A percentile compares a stretch with the other conserved stretches of the same genome.
Evolutionary conservation across 805 yeast genomes (phyloP).

Genomic region (Candida sakaeoensis): DNA sequence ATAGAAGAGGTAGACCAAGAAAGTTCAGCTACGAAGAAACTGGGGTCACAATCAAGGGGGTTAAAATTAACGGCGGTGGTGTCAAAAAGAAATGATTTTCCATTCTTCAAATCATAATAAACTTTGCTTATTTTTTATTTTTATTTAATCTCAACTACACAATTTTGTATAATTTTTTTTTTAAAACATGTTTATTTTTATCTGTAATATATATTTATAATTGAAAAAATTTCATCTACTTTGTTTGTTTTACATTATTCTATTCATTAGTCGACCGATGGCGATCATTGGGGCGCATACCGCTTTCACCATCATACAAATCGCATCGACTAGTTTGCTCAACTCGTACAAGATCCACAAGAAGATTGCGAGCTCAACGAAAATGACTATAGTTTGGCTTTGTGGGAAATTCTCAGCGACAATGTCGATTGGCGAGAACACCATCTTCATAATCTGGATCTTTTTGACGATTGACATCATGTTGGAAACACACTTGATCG

Average conservation of each 20-base stretch:
- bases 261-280: conserved; percentile 40
- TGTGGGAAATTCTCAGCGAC: conserved; percentile 34
- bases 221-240: background rate
- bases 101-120: background rate
- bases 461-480: conserved; percentile 30
- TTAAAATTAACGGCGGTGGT: conserved; percentile 34
- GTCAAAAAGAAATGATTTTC: conserved; percentile 12
- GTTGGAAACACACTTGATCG: conserved; percentile 26
- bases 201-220: conserved; percentile 8
- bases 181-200: background rate
- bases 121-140: background rate
- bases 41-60: conserved; percentile 42
- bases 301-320: conserved; percentile 43
- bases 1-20: conserved; percentile 49
- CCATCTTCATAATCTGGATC: conserved; percentile 31
- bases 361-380: conserved; percentile 35
- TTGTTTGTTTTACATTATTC: conserved; percentile 26
- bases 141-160: background rate
- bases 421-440: conserved; percentile 40
- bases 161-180: conserved; percentile 1
- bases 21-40: conserved; percentile 46
- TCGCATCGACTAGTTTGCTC: conserved; percentile 38
- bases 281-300: conserved; percentile 47
- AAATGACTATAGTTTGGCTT: conserved; percentile 37
- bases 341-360: conserved; percentile 41